Percentiles rank a stretch among this genome's conserved stretches.
Conservation (phyloP, 2,329 filamentous ascomycete genomes). For the Penicillium sp. region DNA sequence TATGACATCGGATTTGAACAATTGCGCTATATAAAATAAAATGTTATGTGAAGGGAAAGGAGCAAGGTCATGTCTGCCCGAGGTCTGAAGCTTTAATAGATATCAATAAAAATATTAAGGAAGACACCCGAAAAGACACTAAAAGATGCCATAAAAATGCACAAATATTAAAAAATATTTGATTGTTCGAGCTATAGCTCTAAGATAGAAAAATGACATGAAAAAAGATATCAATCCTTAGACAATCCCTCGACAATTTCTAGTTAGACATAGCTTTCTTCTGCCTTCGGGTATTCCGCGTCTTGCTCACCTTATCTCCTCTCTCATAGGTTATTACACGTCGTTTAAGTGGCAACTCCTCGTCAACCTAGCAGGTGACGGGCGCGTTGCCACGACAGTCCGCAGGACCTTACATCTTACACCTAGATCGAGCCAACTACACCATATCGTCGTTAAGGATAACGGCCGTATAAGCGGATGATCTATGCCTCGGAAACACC, state of each 20-base stretch:
- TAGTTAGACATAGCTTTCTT: background rate
- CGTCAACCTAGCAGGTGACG: background rate
- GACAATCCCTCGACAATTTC: background rate
- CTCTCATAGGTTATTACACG: background rate
- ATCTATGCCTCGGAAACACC: background rate
- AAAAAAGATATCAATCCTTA: background rate
- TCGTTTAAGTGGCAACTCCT: background rate
- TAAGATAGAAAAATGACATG: background rate
- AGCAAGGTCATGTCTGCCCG: background rate
- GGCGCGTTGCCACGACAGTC: background rate
- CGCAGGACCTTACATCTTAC: background rate
- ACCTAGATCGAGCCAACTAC: background rate
- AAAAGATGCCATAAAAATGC: background rate
- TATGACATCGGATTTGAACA: slow-evolving; percentile 51
- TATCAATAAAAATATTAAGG: background rate
- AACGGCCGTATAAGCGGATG: background rate
- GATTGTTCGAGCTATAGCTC: background rate
- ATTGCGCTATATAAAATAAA: slow-evolving; percentile 32
- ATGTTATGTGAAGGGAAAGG: background rate
- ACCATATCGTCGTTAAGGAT: background rate
- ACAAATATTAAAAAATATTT: too few relatives aligned
- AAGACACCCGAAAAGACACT: background rate
- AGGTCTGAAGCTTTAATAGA: background rate
- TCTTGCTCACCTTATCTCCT: background rate
- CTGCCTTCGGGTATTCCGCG: background rate